These are phyloP conservation scores for Ambrosiella beaveri DNA, from an alignment of 2,329 filamentous ascomycete species.

Conservation along the genomic window DNA sequence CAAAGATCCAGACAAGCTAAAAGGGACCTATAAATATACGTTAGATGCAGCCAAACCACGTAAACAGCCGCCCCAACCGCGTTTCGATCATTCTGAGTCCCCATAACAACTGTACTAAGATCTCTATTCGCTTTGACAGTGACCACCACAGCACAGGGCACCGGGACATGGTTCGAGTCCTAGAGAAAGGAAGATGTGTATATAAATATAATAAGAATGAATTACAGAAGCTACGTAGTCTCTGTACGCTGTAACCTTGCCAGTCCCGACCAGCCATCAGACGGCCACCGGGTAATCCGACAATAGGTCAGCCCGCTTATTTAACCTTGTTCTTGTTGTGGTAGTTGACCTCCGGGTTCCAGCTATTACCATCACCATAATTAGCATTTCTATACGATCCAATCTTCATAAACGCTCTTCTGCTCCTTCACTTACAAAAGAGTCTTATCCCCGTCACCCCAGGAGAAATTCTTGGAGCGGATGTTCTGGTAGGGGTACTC, in stretches of 20 bases:
- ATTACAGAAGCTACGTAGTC: too few species aligned
- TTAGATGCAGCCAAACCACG: too few species aligned
- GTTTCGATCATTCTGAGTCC: too few species aligned
- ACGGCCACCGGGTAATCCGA: neutral
- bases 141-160: too few species aligned
- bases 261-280: neutral
- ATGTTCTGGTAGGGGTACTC: conserved; percentile 99
- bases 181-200: too few species aligned
- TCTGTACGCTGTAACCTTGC: neutral
- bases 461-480: conserved; percentile 86
- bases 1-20: too few species aligned
- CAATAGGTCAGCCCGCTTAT: conserved; percentile 9
- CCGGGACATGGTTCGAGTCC: too few species aligned
- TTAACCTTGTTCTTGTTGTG: conserved; percentile 72
- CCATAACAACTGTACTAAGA: too few species aligned
- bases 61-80: too few species aligned
- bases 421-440: conserved; percentile 37
- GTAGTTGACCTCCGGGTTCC: conserved; percentile 92
- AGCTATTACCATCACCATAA: conserved; percentile 36
- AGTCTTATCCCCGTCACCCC: conserved; percentile 90
- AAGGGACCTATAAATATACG: too few species aligned
- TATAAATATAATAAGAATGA: too few species aligned
- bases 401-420: neutral
- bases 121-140: too few species aligned
- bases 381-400: neutral